These are phyloP conservation scores for Epichloe aotearoae DNA, from an alignment of 2,329 filamentous ascomycete species.

Conservation along the genomic window DNA sequence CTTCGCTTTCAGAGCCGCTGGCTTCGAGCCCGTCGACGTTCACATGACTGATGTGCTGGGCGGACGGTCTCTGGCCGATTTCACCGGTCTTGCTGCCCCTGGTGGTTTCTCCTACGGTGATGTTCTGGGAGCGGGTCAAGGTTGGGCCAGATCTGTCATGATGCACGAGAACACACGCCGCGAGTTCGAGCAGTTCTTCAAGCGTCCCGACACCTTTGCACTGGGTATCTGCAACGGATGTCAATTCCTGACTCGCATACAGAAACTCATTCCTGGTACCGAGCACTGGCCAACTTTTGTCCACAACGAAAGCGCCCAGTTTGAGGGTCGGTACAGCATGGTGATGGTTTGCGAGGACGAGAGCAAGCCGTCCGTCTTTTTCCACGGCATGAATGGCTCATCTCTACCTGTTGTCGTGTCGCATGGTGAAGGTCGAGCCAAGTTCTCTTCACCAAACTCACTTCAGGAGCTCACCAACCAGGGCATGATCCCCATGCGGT, in stretches of 20 bases:
- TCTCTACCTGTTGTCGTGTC: slow-evolving; percentile 76
- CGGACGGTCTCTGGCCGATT: slow-evolving; percentile 66
- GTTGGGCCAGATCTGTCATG: slow-evolving; percentile 90
- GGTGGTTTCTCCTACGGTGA: slow-evolving; percentile 95
- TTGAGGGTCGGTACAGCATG: slow-evolving; percentile 81
- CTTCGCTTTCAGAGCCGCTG: slow-evolving; percentile 82
- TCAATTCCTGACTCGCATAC: slow-evolving; percentile 74
- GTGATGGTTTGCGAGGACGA: slow-evolving; percentile 55
- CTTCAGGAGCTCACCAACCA: slow-evolving; percentile 44
- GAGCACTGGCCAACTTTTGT: slow-evolving; percentile 76
- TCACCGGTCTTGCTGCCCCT: slow-evolving; percentile 83
- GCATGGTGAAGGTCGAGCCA: slow-evolving; percentile 80
- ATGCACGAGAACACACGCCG: slow-evolving; percentile 63
- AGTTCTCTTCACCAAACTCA: slow-evolving; percentile 43
- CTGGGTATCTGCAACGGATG: slow-evolving; percentile 96
- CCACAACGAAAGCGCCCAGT: slow-evolving; percentile 73
- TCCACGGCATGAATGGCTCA: slow-evolving; percentile 75
- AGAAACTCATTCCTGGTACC: slow-evolving; percentile 76
- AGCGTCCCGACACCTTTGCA: slow-evolving; percentile 76
- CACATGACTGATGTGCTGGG: slow-evolving; percentile 91
- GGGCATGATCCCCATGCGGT: slow-evolving; percentile 65
- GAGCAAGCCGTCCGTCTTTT: slow-evolving; percentile 58
- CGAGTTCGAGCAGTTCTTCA: slow-evolving; percentile 78
- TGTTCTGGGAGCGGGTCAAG: slow-evolving; percentile 75
- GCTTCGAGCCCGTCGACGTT: slow-evolving; percentile 83